A percentile compares a stretch with the other conserved stretches of the same genome.
Evolutionary conservation across 2,329 filamentous ascomycete genomes (phyloP).

Genomic region (Colletotrichum zoysiae): DNA sequence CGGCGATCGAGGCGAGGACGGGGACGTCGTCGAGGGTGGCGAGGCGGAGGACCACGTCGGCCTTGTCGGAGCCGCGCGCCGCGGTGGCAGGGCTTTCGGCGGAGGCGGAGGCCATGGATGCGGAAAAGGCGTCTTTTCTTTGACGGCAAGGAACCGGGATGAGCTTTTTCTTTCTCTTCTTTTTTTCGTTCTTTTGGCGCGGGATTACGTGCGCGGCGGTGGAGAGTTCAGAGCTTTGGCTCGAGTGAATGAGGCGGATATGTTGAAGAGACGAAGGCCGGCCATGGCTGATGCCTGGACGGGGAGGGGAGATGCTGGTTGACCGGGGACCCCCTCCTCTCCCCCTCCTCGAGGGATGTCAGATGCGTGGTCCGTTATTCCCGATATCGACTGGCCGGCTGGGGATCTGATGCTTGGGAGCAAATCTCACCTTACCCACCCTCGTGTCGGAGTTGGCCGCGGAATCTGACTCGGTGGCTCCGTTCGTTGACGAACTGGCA

Average conservation of each 20-base stretch:
- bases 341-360: background rate
- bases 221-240: background rate
- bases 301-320: conserved; percentile 6
- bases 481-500: background rate
- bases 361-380: background rate
- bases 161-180: background rate
- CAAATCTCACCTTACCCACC: conserved; percentile 8
- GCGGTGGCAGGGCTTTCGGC: background rate
- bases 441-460: background rate
- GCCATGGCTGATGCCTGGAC: background rate
- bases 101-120: conserved; percentile 13
- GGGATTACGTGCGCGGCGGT: background rate
- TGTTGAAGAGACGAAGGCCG: background rate
- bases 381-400: conserved; percentile 5
- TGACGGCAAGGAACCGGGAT: background rate
- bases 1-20: conserved; percentile 48
- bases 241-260: background rate
- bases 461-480: background rate
- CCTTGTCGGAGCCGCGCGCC: conserved; percentile 8
- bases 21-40: conserved; percentile 46
- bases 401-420: background rate
- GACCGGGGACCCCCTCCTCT: background rate
- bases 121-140: background rate
- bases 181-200: background rate
- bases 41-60: conserved; percentile 11